These are phyloP conservation scores for Pseudoneurospora amorphoporcata DNA, from an alignment of 495 filamentous ascomycete species.

Conservation along the genomic window DNA sequence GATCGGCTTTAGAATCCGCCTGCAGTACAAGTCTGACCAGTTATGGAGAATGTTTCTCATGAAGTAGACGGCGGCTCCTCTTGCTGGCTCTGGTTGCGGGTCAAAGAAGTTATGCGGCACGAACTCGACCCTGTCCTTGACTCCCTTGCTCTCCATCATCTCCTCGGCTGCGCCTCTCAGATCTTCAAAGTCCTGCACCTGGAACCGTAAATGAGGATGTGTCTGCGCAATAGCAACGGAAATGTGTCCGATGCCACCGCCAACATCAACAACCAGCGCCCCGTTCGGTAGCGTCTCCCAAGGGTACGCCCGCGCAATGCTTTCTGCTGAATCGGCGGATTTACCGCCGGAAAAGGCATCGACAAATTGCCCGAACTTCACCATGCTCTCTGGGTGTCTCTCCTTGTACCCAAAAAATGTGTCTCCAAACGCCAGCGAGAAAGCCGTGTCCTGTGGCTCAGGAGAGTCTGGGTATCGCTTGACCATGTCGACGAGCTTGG, in stretches of 20 bases:
- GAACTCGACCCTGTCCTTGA: slow-evolving; percentile 17
- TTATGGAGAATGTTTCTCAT: slow-evolving; percentile 32
- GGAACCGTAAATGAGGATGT: slow-evolving; percentile 24
- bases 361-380: slow-evolving; percentile 7
- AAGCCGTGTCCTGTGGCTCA: slow-evolving; percentile 19
- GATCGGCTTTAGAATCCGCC: slow-evolving; percentile 23
- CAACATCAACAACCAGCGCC: slow-evolving; percentile 24
- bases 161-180: slow-evolving; percentile 1
- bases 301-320: slow-evolving; percentile 5
- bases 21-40: slow-evolving; percentile 29
- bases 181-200: slow-evolving; percentile 26
- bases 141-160: background rate
- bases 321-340: slow-evolving; percentile 4
- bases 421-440: slow-evolving; percentile 22
- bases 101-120: slow-evolving; percentile 28
- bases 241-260: slow-evolving; percentile 36
- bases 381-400: slow-evolving; percentile 10
- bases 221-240: slow-evolving; percentile 22
- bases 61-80: slow-evolving; percentile 25
- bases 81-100: slow-evolving; percentile 20
- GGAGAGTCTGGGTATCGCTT: slow-evolving; percentile 12
- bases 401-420: slow-evolving; percentile 13
- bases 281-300: slow-evolving; percentile 12
- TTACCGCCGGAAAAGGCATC: slow-evolving; percentile 5
- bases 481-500: slow-evolving; percentile 70